Evolutionary conservation across 129 eudicot genomes (phyloP).

Genomic region (Flaveria trinervia): DNA sequence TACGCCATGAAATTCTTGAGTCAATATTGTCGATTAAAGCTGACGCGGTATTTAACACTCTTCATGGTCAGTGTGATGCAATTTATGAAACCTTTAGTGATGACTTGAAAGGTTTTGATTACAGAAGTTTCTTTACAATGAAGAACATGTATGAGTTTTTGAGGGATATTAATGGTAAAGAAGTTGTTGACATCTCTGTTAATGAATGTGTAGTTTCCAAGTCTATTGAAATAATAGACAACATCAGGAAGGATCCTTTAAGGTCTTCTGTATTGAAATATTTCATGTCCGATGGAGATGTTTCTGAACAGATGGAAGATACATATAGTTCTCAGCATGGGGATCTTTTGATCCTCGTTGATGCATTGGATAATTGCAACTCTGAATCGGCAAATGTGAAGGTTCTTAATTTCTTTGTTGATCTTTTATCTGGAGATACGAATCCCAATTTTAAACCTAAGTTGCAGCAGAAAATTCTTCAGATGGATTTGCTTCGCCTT

Average conservation of each 20-base stretch:
- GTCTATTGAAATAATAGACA: slow-evolving; percentile 57
- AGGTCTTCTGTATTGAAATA: slow-evolving; percentile 44
- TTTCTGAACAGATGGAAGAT: slow-evolving; percentile 48
- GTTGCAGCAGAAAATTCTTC: slow-evolving; percentile 63
- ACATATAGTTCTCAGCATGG: slow-evolving; percentile 58
- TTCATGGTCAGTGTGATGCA: slow-evolving; percentile 61
- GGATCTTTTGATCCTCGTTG: slow-evolving; percentile 71
- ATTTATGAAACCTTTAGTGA: slow-evolving; percentile 51
- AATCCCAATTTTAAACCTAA: slow-evolving; percentile 47
- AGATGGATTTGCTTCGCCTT: slow-evolving; percentile 62
- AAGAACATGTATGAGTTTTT: slow-evolving; percentile 66
- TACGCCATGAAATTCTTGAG: slow-evolving; percentile 53
- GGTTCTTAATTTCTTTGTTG: slow-evolving; percentile 79
- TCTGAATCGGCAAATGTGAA: slow-evolving; percentile 74
- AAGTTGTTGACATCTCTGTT: slow-evolving; percentile 44
- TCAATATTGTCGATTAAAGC: slow-evolving; percentile 57
- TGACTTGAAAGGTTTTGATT: slow-evolving; percentile 66
- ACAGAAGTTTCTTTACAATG: slow-evolving; percentile 53
- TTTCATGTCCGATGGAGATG: slow-evolving; percentile 55
- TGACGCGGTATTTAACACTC: slow-evolving; percentile 63
- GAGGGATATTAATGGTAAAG: slow-evolving; percentile 40
- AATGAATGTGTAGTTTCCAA: slow-evolving; percentile 58
- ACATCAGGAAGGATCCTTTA: slow-evolving; percentile 53
- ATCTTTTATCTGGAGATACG: slow-evolving; percentile 60
- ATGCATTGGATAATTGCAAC: slow-evolving; percentile 62